These are phyloP conservation scores for Penicillium sclerotigenum DNA, from an alignment of 2,329 filamentous ascomycete species.

Conservation along the genomic window DNA sequence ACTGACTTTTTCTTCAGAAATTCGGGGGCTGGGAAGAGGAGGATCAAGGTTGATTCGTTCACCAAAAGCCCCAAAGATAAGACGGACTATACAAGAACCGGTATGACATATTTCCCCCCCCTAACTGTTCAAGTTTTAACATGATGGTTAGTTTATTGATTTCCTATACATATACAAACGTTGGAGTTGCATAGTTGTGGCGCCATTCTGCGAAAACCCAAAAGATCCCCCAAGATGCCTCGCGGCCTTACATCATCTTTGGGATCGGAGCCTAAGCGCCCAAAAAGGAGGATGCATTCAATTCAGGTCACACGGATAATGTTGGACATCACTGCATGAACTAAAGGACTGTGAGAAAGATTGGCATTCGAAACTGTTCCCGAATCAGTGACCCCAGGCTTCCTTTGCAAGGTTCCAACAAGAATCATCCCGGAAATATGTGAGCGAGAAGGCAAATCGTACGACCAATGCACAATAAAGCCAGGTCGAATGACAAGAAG, in stretches of 20 bases:
- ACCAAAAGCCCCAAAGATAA: slow-evolving; percentile 1
- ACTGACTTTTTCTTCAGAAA: slow-evolving; percentile 10
- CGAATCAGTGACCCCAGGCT: slow-evolving; percentile 11
- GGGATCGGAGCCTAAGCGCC: slow-evolving; percentile 13
- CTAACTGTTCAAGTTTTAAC: background rate
- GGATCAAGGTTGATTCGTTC: slow-evolving; percentile 16
- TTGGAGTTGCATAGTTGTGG: background rate
- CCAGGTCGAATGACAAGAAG: background rate
- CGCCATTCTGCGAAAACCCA: background rate
- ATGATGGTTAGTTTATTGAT: background rate
- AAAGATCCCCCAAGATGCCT: slow-evolving; percentile 6
- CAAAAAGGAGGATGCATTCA: slow-evolving; percentile 20
- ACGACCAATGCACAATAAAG: slow-evolving; percentile 15
- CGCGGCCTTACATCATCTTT: slow-evolving; percentile 20
- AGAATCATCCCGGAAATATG: slow-evolving; percentile 18
- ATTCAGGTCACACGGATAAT: slow-evolving; percentile 22
- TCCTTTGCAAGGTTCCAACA: slow-evolving; percentile 11
- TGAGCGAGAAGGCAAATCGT: slow-evolving; percentile 14
- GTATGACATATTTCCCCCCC: slow-evolving; percentile 5
- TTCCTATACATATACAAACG: background rate
- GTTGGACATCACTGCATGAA: slow-evolving; percentile 38
- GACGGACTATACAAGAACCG: slow-evolving; percentile 18
- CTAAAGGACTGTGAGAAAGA: slow-evolving; percentile 20
- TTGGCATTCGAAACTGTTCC: slow-evolving; percentile 12
- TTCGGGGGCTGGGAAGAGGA: slow-evolving; percentile 23